Evolutionary conservation across 805 yeast species (phyloP).

Genomic region (Kodamaea fukazawae): DNA sequence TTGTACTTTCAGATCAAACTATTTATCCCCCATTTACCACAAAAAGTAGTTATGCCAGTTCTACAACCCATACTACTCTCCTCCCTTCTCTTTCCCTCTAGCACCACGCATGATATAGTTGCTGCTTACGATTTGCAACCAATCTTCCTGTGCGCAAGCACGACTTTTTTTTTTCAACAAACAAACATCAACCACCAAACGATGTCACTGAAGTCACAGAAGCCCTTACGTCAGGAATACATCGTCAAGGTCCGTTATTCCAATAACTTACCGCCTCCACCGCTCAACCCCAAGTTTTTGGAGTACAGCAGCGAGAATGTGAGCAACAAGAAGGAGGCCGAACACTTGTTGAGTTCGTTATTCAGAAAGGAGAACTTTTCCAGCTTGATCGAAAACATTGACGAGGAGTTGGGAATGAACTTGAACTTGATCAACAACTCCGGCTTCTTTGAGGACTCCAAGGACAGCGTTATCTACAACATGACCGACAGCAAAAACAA

Average conservation of each 20-base stretch:
- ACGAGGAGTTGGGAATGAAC: conserved; percentile 70
- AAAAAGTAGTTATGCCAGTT: too few species aligned
- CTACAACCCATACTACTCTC: too few species aligned
- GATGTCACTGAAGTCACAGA: conserved; percentile 18
- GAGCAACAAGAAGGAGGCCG: conserved; percentile 38
- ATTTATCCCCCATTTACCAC: too few species aligned
- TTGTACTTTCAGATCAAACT: too few species aligned
- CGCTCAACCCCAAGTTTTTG: conserved; percentile 82
- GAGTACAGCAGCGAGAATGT: conserved; percentile 44
- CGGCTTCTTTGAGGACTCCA: conserved; percentile 63
- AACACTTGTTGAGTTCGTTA: conserved; percentile 61
- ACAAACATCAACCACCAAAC: not conserved
- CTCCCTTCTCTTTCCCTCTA: too few species aligned
- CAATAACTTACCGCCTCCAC: conserved; percentile 90
- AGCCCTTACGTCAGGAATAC: conserved; percentile 63
- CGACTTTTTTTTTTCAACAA: too few species aligned
- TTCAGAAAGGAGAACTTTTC: conserved; percentile 73
- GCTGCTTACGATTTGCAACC: too few species aligned
- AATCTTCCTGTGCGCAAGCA: too few species aligned
- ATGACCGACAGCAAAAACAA: conserved; percentile 21
- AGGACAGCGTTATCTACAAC: conserved; percentile 42
- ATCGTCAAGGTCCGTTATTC: conserved; percentile 80
- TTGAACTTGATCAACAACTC: conserved; percentile 67
- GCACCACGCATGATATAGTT: too few species aligned
- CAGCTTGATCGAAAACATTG: conserved; percentile 53